phyloP scores from a whole-genome alignment of 768 basidiomycete species.

The Lepiota subincarnata region DNA sequence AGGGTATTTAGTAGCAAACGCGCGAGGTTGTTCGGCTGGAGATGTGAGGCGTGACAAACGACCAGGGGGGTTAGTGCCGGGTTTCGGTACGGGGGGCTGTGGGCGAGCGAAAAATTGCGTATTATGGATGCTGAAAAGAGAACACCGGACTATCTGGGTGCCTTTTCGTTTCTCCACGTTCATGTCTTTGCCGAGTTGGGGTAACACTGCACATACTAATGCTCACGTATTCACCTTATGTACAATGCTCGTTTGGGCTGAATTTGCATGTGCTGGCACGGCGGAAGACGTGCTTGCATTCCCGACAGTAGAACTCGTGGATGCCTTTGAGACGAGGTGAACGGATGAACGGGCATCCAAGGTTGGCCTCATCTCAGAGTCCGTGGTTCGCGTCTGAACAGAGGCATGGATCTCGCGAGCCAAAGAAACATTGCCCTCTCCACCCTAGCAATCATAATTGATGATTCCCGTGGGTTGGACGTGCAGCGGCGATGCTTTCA shows the following conservation, averaged over 20 bases:
- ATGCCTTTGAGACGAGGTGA: not conserved
- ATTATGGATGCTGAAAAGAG: too few species aligned
- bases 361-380: too few species aligned
- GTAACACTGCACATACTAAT: too few species aligned
- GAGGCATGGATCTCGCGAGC: too few species aligned
- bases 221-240: not conserved
- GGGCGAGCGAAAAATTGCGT: too few species aligned
- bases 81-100: not conserved
- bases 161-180: not conserved
- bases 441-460: too few species aligned
- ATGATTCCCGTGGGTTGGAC: too few species aligned
- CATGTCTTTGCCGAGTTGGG: too few species aligned
- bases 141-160: not conserved
- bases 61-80: not conserved
- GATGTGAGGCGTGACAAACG: not conserved
- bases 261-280: not conserved
- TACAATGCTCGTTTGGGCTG: not conserved
- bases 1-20: not conserved
- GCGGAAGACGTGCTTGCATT: not conserved
- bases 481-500: too few species aligned
- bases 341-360: too few species aligned
- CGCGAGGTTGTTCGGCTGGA: not conserved
- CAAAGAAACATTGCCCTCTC: too few species aligned
- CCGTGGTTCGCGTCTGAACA: too few species aligned
- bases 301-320: not conserved